Base-by-base conservation (phyloP, 2,329 filamentous ascomycete species). In the Fusarium sacchari region DNA sequence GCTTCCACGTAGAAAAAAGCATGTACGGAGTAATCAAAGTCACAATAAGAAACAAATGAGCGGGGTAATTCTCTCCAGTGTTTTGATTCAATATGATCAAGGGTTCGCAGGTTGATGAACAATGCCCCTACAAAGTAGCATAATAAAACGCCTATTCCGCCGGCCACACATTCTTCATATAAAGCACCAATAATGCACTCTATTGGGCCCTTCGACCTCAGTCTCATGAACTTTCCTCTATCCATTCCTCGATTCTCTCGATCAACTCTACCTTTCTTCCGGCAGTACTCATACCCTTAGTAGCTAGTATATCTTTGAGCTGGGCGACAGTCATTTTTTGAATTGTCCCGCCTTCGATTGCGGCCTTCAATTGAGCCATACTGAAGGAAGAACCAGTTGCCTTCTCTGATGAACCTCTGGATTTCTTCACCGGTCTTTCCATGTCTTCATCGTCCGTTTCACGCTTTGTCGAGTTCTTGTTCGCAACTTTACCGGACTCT, bases 231-330 rank as follows among this genome's bases (percentile, higher is more conserved):
- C 86, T 87, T 49, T 84, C 82, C 61, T 90, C 88, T 17, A 87
- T 80, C 88, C 88, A 90, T 66, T 88, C 81, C 78, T 89, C 88
- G 40, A 91, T 78, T 67, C 86, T 84, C 70, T 90, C 88, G 10
- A 90, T 75, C 53, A 91, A 76, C 5, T 88, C 87, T 5, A 84
- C 83, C 80, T 91, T 91, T 76, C 84, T 83, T 1, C 89, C 89
- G 13, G 83, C 78, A 0, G 84, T 83, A 37, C 85, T 86, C 42
- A 89, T 74, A 0, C 86, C 87, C 64, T 85, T 86, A 34, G 81
- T 82, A 0, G 78, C 81, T 40, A 89, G 81, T 12, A 88, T 78
- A 28, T 86, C 85, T 67, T 85, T 88, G 39, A 91, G 79, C 60
- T 88, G 86, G 0, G 82, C 83, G 14, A 90, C 87, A 8, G 87